A percentile compares a stretch with the other conserved stretches of the same genome.
Conservation (phyloP, 305 asterid species). For the Rubia occidens region DNA sequence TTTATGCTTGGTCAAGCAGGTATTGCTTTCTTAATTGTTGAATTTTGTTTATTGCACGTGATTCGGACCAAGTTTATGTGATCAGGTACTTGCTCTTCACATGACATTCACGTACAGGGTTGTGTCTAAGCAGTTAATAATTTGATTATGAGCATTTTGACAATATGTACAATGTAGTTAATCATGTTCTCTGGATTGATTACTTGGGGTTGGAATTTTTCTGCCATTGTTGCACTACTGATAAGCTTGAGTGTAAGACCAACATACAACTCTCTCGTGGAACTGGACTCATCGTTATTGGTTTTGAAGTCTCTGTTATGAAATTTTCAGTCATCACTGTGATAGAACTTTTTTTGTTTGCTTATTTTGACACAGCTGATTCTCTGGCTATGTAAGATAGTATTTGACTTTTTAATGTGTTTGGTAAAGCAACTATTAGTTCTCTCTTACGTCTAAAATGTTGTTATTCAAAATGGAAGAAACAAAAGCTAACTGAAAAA, state of each 20-base stretch:
- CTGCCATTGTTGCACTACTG: not conserved
- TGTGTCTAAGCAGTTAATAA: not conserved
- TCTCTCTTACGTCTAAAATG: too few species aligned
- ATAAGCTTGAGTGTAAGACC: not conserved
- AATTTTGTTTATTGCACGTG: not conserved
- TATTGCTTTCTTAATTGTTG: slow-evolving; percentile 21
- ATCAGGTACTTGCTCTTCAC: not conserved
- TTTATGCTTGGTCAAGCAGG: slow-evolving; percentile 87
- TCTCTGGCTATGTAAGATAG: too few species aligned
- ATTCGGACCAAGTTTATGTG: not conserved
- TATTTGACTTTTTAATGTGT: too few species aligned
- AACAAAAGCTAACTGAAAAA: too few species aligned
- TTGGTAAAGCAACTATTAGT: too few species aligned
- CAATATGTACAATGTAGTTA: not conserved
- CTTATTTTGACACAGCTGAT: not conserved
- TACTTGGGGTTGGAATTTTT: not conserved
- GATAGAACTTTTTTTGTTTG: not conserved
- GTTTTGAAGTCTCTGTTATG: not conserved
- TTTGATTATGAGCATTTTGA: not conserved
- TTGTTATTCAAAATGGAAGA: too few species aligned
- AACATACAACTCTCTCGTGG: not conserved
- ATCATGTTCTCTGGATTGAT: not conserved
- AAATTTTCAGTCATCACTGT: not conserved
- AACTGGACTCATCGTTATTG: not conserved
- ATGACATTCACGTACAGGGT: not conserved